Evolutionary conservation across 345 rosid species (phyloP).

Genomic region (Brassica nigra): DNA sequence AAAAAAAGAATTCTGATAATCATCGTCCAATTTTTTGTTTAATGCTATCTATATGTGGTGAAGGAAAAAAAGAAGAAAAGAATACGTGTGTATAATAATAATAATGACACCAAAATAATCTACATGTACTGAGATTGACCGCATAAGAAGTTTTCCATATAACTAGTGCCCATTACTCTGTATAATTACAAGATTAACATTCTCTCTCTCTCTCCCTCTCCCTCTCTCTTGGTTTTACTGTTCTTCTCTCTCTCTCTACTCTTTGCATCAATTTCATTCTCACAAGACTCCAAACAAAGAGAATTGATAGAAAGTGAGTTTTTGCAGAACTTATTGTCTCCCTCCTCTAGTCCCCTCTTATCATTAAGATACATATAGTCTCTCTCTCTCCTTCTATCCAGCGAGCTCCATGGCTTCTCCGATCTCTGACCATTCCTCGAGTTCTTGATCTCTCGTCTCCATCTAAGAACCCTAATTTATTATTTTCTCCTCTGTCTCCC

Average conservation of each 20-base stretch:
- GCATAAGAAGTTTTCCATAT: slow-evolving; percentile 31
- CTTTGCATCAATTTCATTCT: slow-evolving; percentile 57
- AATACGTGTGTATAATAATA: neutral
- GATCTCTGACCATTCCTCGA: slow-evolving; percentile 25
- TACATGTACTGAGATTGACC: slow-evolving; percentile 33
- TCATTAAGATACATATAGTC: slow-evolving; percentile 18
- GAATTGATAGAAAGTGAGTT: slow-evolving; percentile 87
- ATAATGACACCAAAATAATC: neutral
- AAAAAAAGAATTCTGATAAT: neutral
- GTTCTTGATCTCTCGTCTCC: slow-evolving; percentile 14
- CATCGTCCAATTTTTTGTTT: neutral
- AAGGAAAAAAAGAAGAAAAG: neutral
- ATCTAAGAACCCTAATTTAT: slow-evolving; percentile 36
- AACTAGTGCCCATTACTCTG: slow-evolving; percentile 33
- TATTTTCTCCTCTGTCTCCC: slow-evolving; percentile 19
- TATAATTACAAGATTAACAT: slow-evolving; percentile 36
- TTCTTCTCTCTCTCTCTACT: neutral
- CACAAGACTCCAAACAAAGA: slow-evolving; percentile 88
- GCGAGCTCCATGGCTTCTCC: slow-evolving; percentile 29
- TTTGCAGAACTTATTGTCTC: slow-evolving; percentile 37
- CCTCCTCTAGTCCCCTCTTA: slow-evolving; percentile 23
- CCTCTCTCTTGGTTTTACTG: slow-evolving; percentile 5
- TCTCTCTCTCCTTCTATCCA: slow-evolving; percentile 1
- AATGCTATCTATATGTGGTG: neutral
- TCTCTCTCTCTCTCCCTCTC: slow-evolving; percentile 39